These are phyloP conservation scores for Przewalskia tangutica DNA, from an alignment of 257 asterid genomes.

Conservation along the genomic window DNA sequence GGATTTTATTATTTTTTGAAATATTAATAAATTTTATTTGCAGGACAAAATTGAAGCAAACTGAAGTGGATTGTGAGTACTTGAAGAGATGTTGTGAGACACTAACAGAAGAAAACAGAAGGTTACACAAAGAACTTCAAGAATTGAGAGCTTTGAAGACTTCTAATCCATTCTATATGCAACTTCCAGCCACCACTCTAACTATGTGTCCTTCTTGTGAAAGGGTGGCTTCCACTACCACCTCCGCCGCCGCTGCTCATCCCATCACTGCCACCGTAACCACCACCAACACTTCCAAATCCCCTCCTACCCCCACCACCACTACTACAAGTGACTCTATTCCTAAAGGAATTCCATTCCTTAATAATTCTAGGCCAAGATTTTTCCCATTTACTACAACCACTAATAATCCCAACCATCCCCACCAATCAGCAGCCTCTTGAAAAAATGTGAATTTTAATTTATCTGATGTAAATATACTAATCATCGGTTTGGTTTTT, in stretches of 20 bases:
- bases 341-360: conserved; percentile 31
- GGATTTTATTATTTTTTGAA: neutral
- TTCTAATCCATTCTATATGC: conserved; percentile 63
- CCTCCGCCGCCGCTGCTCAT: conserved; percentile 9
- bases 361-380: conserved; percentile 35
- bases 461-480: neutral
- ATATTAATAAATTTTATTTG: neutral
- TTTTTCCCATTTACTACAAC: conserved; percentile 42
- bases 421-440: conserved; percentile 49
- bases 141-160: conserved; percentile 65
- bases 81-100: conserved; percentile 76
- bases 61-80: conserved; percentile 85
- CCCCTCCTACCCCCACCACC: neutral
- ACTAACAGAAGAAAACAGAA: conserved; percentile 57
- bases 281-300: neutral
- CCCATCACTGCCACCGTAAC: neutral
- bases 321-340: conserved; percentile 6
- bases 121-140: conserved; percentile 63
- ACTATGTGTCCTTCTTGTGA: conserved; percentile 96
- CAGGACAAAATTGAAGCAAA: conserved; percentile 84
- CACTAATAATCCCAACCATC: conserved; percentile 16
- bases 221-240: conserved; percentile 44
- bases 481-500: neutral
- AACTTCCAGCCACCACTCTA: conserved; percentile 68
- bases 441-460: neutral